Conservation (phyloP, 1,284 basidiomycete species). For the Trichosporon coremiiforme region DNA sequence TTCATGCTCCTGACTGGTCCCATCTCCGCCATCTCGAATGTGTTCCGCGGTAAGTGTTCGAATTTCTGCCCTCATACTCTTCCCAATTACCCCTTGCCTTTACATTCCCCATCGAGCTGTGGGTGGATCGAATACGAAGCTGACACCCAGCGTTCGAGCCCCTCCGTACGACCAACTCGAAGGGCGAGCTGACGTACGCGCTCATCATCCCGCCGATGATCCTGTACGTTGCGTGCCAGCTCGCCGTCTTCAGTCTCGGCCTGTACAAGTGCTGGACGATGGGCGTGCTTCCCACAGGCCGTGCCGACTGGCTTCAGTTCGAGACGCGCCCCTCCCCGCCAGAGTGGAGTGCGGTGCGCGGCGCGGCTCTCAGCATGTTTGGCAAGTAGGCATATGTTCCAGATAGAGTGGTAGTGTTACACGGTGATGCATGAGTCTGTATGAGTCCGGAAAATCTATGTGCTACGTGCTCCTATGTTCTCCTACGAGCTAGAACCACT, state of each 20-base stretch:
- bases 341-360: constrained; percentile 30
- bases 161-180: constrained; percentile 37
- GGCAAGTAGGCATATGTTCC: not conserved
- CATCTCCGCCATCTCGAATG: constrained; percentile 72
- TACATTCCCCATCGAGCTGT: not conserved
- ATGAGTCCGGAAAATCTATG: not conserved
- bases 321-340: constrained; percentile 64
- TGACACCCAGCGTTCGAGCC: constrained; percentile 52
- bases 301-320: constrained; percentile 89
- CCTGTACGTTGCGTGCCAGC: constrained; percentile 52
- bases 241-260: constrained; percentile 66
- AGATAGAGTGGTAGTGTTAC: not conserved
- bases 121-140: not conserved
- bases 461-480: not conserved
- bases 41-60: constrained; percentile 67
- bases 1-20: constrained; percentile 83
- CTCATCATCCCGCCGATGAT: constrained; percentile 50
- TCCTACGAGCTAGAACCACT: not conserved
- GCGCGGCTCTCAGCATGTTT: not conserved
- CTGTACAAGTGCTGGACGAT: constrained; percentile 88
- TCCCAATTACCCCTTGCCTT: too few species aligned
- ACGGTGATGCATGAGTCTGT: constrained; percentile 2
- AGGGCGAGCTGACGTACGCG: constrained; percentile 39
- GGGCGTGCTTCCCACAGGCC: constrained; percentile 82
- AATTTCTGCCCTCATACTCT: too few species aligned